Evolutionary conservation across 1,284 basidiomycete species (phyloP), one percentile per base, ranked within the genome.

Genomic region (Puccinia hordei): DNA sequence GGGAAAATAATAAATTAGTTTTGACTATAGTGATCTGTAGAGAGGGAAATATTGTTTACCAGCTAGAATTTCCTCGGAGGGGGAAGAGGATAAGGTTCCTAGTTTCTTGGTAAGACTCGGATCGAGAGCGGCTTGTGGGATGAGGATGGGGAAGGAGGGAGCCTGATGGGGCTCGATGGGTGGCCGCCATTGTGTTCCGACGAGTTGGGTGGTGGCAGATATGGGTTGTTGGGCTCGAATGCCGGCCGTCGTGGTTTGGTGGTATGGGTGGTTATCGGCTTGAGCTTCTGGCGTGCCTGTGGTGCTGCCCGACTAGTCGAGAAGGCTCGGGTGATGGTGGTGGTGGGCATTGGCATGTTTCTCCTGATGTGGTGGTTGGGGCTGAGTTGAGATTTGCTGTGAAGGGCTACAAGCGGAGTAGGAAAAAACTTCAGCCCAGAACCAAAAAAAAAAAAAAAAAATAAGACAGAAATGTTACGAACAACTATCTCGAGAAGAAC

Each of bases 161-260:
- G 44, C 24, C 5, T 74, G 27, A 13, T 74, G 33, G 9, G 59
- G 27, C n/a, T 35, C 10, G 49, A 51, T 27, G 24, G 74, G 38
- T 5, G 27, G 53, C 0, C 2, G 30, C 33, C 46, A 33, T 35
- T 76, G 38, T 0, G 46, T 41, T 6, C 73, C 73, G 30, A 76
- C 46, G 57, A 76, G 63, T 17, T 46, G 19, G 30, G 12, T 53
- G 9, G 9, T 51, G 12, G 74, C 27, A 77, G 49, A 38, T 24
- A 77, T 0, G 44, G 74, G 61, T 41, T 77, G 35, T 77, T n/a
- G 17, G 44, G 49, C 15, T n/a, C 24, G 61, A 77, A 57, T 38
- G 59, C 46, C 22, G 74, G 74, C 22, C 74, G 41, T 12, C 49
- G 33, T 12, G 3, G 9, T 10, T 46, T 46, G n/a, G 24, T 46